phyloP scores from a whole-genome alignment of 106 monocot genomes.

The Amphibolis antarctica region DNA sequence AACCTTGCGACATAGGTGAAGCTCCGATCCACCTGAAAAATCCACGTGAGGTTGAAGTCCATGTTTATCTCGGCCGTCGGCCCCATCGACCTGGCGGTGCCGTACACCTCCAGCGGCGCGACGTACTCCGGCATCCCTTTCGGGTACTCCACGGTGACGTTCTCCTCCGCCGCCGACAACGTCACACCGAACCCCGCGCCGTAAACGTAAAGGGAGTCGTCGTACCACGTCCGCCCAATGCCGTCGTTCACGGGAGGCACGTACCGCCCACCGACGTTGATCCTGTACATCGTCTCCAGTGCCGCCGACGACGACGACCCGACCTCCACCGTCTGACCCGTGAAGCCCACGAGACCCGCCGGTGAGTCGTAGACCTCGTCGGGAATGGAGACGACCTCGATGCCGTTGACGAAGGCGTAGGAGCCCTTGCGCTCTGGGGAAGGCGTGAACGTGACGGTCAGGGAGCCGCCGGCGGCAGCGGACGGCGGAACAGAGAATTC shows the following conservation, averaged over 20 bases:
- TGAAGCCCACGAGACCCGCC: conserved; percentile 12
- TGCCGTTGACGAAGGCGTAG: no score
- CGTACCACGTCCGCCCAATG: conserved; percentile 49
- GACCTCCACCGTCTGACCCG: conserved; percentile 3
- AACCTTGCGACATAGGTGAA: conserved; percentile 82
- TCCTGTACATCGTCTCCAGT: conserved; percentile 16
- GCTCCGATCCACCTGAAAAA: conserved; percentile 55
- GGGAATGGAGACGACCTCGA: conserved; percentile 14
- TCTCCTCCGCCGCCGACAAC: conserved; percentile 10
- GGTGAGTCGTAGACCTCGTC: not conserved
- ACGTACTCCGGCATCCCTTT: conserved; percentile 12
- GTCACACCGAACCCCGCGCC: conserved; percentile 45
- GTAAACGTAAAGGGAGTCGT: conserved; percentile 47
- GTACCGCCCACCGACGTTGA: conserved; percentile 16
- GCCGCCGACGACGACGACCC: conserved; percentile 1
- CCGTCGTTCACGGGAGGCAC: conserved; percentile 19
- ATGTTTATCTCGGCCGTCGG: conserved; percentile 51
- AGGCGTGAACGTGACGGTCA: conserved; percentile 14
- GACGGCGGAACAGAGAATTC: conserved; percentile 11
- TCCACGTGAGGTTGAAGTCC: conserved; percentile 83
- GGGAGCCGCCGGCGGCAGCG: not conserved
- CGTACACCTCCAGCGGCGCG: conserved; percentile 54
- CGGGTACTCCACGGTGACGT: conserved; percentile 27
- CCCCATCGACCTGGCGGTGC: conserved; percentile 58
- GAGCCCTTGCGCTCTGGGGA: not conserved